Conservation (phyloP, 495 filamentous ascomycete genomes). For the Endocarpon pusillum region DNA sequence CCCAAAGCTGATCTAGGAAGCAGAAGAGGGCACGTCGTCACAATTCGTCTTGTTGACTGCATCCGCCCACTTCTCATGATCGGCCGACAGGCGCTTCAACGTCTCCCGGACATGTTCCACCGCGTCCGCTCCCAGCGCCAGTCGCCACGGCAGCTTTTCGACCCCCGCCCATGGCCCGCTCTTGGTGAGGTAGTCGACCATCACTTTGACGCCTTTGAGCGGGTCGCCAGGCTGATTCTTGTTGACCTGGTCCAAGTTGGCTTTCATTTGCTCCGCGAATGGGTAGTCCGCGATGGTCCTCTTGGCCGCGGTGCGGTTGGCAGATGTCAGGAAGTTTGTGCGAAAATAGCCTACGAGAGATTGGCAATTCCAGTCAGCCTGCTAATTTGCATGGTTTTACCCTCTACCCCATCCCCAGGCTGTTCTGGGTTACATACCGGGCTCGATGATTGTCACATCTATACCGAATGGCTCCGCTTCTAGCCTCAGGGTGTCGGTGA, state of each 20-base stretch:
- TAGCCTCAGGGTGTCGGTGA: slow-evolving; percentile 19
- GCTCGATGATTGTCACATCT: slow-evolving; percentile 25
- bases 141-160: neutral
- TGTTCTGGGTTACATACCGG: too few species aligned
- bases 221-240: slow-evolving; percentile 25
- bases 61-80: neutral
- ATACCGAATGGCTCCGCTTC: slow-evolving; percentile 16
- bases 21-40: neutral
- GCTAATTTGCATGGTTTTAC: too few species aligned
- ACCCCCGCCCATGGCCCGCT: neutral
- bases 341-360: slow-evolving; percentile 31
- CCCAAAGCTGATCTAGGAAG: too few species aligned
- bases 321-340: slow-evolving; percentile 20
- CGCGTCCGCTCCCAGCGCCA: neutral
- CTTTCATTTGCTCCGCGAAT: neutral
- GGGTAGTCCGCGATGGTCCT: slow-evolving; percentile 11
- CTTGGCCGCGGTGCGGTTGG: slow-evolving; percentile 5
- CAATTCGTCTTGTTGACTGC: neutral
- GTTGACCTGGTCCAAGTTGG: slow-evolving; percentile 4
- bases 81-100: neutral
- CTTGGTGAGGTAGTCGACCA: slow-evolving; percentile 16
- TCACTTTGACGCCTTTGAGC: slow-evolving; percentile 14
- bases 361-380: too few species aligned
- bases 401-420: too few species aligned
- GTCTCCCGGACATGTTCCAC: neutral